Evolutionary conservation across 1,284 basidiomycete genomes (phyloP).

Genomic region (Trametes sp.): DNA sequence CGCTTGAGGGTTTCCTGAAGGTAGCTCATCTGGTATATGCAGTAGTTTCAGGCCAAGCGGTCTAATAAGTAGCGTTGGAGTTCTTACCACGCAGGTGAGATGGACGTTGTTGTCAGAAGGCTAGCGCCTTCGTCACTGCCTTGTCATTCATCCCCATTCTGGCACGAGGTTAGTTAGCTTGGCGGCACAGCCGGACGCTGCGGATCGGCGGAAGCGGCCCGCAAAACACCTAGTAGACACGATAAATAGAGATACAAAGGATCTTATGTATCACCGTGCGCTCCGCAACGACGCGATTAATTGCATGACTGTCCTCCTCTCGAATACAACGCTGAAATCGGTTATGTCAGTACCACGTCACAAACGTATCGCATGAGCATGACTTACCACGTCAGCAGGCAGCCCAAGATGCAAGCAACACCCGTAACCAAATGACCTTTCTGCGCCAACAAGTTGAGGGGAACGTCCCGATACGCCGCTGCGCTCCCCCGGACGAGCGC

Average conservation of each 20-base stretch:
- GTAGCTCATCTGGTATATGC: not conserved
- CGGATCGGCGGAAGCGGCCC: not conserved
- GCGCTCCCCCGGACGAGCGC: conserved; percentile 41
- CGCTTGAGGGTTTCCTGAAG: not conserved
- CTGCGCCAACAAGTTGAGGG: conserved; percentile 36
- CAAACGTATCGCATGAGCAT: too few relatives aligned
- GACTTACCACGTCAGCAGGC: conserved; percentile 43
- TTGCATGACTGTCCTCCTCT: conserved; percentile 24
- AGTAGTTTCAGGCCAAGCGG: too few relatives aligned
- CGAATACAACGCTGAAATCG: conserved; percentile 17
- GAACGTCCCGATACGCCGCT: conserved; percentile 24
- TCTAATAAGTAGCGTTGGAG: too few relatives aligned
- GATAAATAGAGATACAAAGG: not conserved
- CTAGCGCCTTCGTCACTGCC: too few relatives aligned
- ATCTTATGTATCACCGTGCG: conserved; percentile 6
- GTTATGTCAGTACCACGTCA: not conserved
- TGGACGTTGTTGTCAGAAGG: not conserved
- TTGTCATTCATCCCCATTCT: not conserved
- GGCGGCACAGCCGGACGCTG: not conserved
- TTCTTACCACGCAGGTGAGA: not conserved
- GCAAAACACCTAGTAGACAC: not conserved
- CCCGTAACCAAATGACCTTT: conserved; percentile 41
- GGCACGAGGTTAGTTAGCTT: not conserved
- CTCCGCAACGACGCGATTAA: conserved; percentile 22
- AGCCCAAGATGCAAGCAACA: conserved; percentile 34